Evolutionary conservation across 768 basidiomycete genomes (phyloP).

Genomic region (Lepiota venenata): DNA sequence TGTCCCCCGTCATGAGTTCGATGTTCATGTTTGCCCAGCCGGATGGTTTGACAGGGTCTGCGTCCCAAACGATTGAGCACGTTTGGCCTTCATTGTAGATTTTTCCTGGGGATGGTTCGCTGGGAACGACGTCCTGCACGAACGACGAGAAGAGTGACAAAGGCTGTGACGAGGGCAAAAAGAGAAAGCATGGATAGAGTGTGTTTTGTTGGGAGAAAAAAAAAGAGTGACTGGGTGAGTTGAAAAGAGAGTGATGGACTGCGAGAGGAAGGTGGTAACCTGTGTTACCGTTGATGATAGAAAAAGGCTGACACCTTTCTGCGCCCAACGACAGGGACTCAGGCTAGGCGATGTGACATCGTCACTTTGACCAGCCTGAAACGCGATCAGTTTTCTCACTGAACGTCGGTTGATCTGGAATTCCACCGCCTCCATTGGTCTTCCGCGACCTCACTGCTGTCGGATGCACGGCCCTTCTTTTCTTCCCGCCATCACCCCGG

Average conservation of each 20-base stretch:
- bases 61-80: conserved; percentile 59
- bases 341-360: too few species aligned
- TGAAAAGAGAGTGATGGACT: conserved; percentile 12
- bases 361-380: too few species aligned
- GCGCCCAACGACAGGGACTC: background rate
- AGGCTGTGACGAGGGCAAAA: conserved; percentile 31
- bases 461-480: too few species aligned
- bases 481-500: too few species aligned
- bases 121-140: conserved; percentile 59
- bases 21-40: conserved; percentile 72
- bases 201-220: background rate
- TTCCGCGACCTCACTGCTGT: too few species aligned
- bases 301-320: background rate
- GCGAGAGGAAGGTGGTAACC: background rate
- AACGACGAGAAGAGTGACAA: conserved; percentile 34
- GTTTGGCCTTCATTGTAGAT: conserved; percentile 52
- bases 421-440: too few species aligned
- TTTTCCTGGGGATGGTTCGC: conserved; percentile 54
- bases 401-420: too few species aligned
- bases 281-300: background rate
- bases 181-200: conserved; percentile 20
- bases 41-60: conserved; percentile 47
- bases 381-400: too few species aligned
- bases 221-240: conserved; percentile 13
- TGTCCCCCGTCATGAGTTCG: conserved; percentile 78